These are phyloP conservation scores for Cymbidium sinense DNA, from an alignment of 106 monocot species.

Conservation along the genomic window DNA sequence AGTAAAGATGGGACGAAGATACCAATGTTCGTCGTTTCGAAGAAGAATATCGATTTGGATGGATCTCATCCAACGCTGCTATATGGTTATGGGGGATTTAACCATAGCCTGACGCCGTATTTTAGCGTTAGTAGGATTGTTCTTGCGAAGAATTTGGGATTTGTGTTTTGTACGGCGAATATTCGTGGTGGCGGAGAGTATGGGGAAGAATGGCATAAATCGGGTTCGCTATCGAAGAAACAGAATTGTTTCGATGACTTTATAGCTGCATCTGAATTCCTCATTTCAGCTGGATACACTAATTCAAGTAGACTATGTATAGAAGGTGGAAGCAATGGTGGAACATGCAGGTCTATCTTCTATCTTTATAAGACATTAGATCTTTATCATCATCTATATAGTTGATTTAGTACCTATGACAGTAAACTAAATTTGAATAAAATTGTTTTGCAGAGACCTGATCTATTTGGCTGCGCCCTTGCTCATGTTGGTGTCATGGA, in stretches of 20 bases:
- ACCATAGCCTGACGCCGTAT: conserved; percentile 67
- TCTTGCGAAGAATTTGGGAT: conserved; percentile 54
- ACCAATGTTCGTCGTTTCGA: conserved; percentile 86
- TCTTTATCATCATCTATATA: conserved; percentile 88
- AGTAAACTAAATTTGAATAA: too few species aligned
- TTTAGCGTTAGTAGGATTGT: conserved; percentile 57
- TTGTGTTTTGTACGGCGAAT: conserved; percentile 74
- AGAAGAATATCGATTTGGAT: conserved; percentile 60
- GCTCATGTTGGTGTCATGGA: conserved; percentile 99
- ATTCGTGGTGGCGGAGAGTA: conserved; percentile 98
- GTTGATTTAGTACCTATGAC: conserved; percentile 37
- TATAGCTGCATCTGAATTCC: conserved; percentile 73
- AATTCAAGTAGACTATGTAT: conserved; percentile 65
- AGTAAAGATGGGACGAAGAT: conserved; percentile 86
- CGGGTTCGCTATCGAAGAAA: conserved; percentile 75
- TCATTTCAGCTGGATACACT: conserved; percentile 70
- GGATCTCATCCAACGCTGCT: conserved; percentile 81
- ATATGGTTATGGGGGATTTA: conserved; percentile 97
- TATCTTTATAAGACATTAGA: too few species aligned
- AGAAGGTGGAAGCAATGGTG: conserved; percentile 97
- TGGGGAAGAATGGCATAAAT: conserved; percentile 97
- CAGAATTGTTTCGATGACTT: conserved; percentile 98
- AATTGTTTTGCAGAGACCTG: conserved; percentile 56
- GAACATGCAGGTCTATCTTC: conserved; percentile 79
- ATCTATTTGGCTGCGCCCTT: conserved; percentile 94